Evolutionary conservation across 1,139 yeast genomes (phyloP).

Genomic region (Geotrichum klebahnii): DNA sequence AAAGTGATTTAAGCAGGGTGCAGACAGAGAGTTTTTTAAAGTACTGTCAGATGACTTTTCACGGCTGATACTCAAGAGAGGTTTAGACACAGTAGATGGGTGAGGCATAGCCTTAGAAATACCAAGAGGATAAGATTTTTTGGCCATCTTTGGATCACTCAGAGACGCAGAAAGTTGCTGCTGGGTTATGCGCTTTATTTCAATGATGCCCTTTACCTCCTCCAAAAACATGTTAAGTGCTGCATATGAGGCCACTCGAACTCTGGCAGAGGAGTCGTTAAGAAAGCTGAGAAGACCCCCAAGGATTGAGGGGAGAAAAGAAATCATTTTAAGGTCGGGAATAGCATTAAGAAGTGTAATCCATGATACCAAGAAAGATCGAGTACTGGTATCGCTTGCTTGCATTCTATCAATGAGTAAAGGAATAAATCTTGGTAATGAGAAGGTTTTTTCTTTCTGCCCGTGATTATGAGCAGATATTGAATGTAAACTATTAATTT

Average conservation of each 20-base stretch:
- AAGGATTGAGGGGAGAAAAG: constrained; percentile 82
- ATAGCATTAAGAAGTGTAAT: constrained; percentile 82
- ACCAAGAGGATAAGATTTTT: too few relatives aligned
- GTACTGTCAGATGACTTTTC: too few relatives aligned
- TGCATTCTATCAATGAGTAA: constrained; percentile 84
- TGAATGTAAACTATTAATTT: too few relatives aligned
- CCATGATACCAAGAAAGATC: constrained; percentile 92
- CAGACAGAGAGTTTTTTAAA: too few relatives aligned
- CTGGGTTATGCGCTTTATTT: constrained; percentile 49
- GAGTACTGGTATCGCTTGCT: constrained; percentile 86
- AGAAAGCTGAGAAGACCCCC: constrained; percentile 80
- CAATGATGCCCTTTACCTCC: constrained; percentile 72
- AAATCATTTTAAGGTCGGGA: constrained; percentile 82
- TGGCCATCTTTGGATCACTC: too few relatives aligned
- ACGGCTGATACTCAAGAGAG: too few relatives aligned
- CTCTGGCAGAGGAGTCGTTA: constrained; percentile 81
- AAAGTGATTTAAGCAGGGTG: too few relatives aligned
- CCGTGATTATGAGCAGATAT: constrained; percentile 25
- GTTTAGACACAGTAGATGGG: too few relatives aligned
- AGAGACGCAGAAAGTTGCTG: constrained; percentile 19
- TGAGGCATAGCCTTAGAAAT: too few relatives aligned
- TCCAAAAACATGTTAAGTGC: constrained; percentile 69
- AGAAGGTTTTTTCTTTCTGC: constrained; percentile 59
- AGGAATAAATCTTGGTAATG: constrained; percentile 84
- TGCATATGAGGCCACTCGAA: constrained; percentile 77